phyloP scores from a whole-genome alignment of 768 basidiomycete species.

The Candolleomyces efflorescens region DNA sequence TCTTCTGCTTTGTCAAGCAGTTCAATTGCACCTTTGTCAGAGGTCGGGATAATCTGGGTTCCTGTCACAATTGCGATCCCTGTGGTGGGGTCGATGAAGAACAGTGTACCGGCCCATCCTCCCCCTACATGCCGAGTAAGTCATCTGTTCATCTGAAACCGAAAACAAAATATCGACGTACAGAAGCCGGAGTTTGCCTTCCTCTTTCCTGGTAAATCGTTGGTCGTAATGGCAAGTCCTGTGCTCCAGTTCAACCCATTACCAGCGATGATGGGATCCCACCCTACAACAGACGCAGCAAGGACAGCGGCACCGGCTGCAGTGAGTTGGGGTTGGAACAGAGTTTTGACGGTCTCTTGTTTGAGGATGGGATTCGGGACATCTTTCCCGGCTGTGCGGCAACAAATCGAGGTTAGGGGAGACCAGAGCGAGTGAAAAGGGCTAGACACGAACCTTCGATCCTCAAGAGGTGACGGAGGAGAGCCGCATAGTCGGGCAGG shows the following conservation, averaged over 20 bases:
- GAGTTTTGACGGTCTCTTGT: conserved; percentile 11
- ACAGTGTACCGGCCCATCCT: conserved; percentile 30
- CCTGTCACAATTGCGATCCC: conserved; percentile 30
- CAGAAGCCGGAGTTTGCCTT: conserved; percentile 28
- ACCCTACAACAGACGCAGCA: neutral
- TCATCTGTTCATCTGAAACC: neutral
- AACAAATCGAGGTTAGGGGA: neutral
- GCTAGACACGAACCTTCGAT: conserved; percentile 17
- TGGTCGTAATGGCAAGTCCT: conserved; percentile 22
- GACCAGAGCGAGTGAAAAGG: neutral
- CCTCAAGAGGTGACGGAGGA: conserved; percentile 26
- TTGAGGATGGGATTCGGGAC: conserved; percentile 16
- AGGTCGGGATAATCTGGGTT: conserved; percentile 23
- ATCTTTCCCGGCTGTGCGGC: conserved; percentile 5
- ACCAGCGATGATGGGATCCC: conserved; percentile 5
- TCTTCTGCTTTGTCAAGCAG: conserved; percentile 22
- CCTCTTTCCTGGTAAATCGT: conserved; percentile 22
- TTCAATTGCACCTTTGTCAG: conserved; percentile 18
- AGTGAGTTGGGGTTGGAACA: conserved; percentile 17
- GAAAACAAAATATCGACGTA: conserved; percentile 12
- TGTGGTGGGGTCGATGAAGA: conserved; percentile 27
- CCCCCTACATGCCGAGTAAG: conserved; percentile 18
- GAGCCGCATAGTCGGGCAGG: conserved; percentile 21
- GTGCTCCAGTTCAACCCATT: conserved; percentile 22
- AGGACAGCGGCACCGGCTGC: conserved; percentile 1